Evolutionary conservation across 305 asterid genomes (phyloP).

Genomic region (Rubia occidens): DNA sequence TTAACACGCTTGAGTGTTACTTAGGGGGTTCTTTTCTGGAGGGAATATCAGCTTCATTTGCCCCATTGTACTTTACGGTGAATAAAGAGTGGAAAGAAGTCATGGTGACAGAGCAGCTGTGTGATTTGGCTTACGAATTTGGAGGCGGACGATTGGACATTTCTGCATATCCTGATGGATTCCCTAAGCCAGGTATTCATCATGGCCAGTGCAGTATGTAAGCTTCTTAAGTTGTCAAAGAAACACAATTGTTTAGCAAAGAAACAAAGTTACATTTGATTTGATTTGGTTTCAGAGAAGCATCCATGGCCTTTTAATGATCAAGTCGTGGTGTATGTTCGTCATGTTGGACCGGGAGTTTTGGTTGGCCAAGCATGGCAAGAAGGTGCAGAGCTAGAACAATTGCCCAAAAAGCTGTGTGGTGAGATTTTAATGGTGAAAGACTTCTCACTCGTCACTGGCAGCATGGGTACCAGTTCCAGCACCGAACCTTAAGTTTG

Average conservation of each 20-base stretch:
- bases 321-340: conserved; percentile 60
- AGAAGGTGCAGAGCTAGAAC: conserved; percentile 61
- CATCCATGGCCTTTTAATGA: conserved; percentile 82
- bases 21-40: conserved; percentile 49
- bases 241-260: background rate
- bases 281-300: conserved; percentile 32
- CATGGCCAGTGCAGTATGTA: background rate
- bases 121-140: conserved; percentile 78
- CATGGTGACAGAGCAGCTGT: conserved; percentile 74
- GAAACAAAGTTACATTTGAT: background rate
- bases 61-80: conserved; percentile 56
- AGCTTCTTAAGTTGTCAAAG: background rate
- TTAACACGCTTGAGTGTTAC: background rate
- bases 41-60: conserved; percentile 35
- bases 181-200: conserved; percentile 63
- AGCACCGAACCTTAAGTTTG: background rate
- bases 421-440: conserved; percentile 72
- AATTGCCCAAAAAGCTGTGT: conserved; percentile 66
- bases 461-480: background rate
- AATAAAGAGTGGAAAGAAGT: conserved; percentile 48
- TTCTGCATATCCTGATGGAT: conserved; percentile 49
- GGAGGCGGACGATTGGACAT: conserved; percentile 61
- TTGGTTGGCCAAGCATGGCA: conserved; percentile 87
- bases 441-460: conserved; percentile 27
- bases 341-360: conserved; percentile 75